Evolutionary conservation across 1,284 basidiomycete species (phyloP), one percentile per base, ranked within the genome.

Genomic region (Sanghuangporus sanghuang): DNA sequence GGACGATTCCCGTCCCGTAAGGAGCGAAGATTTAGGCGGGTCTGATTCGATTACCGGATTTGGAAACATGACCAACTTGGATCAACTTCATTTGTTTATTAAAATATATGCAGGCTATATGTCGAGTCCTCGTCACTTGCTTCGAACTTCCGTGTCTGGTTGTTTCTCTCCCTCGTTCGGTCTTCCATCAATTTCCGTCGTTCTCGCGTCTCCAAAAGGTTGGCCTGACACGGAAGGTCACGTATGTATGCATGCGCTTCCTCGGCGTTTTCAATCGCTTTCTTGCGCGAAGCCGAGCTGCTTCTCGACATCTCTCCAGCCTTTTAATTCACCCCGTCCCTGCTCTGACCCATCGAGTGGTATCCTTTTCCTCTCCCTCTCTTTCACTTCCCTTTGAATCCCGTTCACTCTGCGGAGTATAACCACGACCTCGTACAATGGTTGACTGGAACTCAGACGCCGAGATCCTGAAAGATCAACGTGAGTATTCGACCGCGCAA

Each of bases 381-480:
- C 44, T 18, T n/a, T 46, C 44, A 14, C 8, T 16, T 32, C 27
- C 3, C 27, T 0, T 32, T 32, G 27, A 32, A 32, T 32, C 27
- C 27, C 27, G 27, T 32, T 32, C 27, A 32, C 27, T 32, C 27
- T 32, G 27, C 27, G 27, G 27, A 27, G 27, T 27, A 27, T 27
- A 27, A 14, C 44, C 21, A 14, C 44, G 8, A 6, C 44, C 21
- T 18, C 32, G 4, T 57, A 65, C 65, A 53, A 86, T 86, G 85
- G 78, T 79, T 64, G 75, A 86, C 72, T 87, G 86, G 87, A 74
- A 76, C 58, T 87, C 86, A 8, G 68, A 73, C 42, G 72, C 71
- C 11, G 83, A 85, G 72, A 66, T 87, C 61, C 69, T 70, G 58
- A 77, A 77, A 48, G 84, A 89, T 71, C 76, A 72, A 48, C 75